Conservation (phyloP, 768 basidiomycete species). For the Lentinula guzmanii region DNA sequence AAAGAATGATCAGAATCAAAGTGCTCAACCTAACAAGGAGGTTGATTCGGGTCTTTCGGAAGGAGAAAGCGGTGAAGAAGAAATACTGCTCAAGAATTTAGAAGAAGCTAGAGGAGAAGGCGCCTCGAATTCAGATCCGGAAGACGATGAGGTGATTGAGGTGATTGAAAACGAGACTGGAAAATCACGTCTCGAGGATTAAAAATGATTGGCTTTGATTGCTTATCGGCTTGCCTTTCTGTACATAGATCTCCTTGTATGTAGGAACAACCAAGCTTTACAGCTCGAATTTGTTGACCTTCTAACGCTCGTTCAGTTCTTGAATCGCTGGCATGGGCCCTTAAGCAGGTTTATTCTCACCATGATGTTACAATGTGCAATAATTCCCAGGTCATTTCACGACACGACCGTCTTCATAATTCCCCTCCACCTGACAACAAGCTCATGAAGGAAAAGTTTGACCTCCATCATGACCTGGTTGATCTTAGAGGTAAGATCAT, state of each 20-base stretch:
- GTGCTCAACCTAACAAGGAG: background rate
- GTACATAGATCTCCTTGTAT: background rate
- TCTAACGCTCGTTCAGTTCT: no score
- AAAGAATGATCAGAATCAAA: background rate
- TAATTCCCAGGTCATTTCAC: background rate
- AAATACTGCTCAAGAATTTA: background rate
- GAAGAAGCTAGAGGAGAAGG: constrained; percentile 1
- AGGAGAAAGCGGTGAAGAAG: background rate
- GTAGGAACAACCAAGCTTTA: background rate
- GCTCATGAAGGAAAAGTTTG: background rate
- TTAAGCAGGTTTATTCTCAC: background rate
- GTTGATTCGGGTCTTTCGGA: background rate
- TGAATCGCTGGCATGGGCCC: background rate
- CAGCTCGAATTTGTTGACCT: no score
- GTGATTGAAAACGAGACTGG: background rate
- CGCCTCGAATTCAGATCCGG: background rate
- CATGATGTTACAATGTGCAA: background rate
- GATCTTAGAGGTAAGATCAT: background rate
- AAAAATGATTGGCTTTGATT: background rate
- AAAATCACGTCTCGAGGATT: background rate
- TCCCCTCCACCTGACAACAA: background rate
- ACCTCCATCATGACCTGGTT: background rate
- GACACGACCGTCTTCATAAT: background rate
- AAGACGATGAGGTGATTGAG: background rate
- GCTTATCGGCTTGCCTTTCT: background rate